Base-by-base conservation (phyloP, 768 basidiomycete genomes). In the Leccinum subgranulosum region DNA sequence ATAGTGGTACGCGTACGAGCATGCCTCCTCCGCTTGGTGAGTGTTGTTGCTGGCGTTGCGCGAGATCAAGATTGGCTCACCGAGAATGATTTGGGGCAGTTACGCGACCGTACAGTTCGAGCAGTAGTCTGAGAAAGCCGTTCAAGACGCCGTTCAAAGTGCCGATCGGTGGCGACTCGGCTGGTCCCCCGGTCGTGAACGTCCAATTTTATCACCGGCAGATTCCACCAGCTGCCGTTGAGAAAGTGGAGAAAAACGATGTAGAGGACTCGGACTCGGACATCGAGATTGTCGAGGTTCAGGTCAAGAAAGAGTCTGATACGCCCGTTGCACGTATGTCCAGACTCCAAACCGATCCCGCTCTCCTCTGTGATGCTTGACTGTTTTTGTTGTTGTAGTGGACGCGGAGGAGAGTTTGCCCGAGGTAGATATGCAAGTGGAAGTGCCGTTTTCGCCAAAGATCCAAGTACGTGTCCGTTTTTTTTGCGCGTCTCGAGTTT, bases 111-210 rank as follows among this genome's bases (percentile, higher is more conserved):
- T 73, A 79, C 63, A 66, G 61, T 49, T 83, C 81, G 8, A 74
- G 69, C 0, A 64, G 61, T 25, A 63, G 62, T 53, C 62, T 84
- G 51, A 75, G 64, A 45, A 85, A 82, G 64, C 85, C 84, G 3
- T 87, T 84, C 70, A 84, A 77, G 63, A 72, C 73, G 1, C 79
- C 78, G 1, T 74, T 73, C 63, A 76, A 72, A 51, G 66, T 64
- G 0, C 66, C 71, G 0, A 66, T 83, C 48, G 74, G 66, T 80
- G 79, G 64, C 79, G 75, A 62, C 31, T 31, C 31, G 65, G 66
- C 1, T 74, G 71, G 64, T 45, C 57, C 51, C 1, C 56, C 58
- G 7, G 28, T 14, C 7, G 43, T 63, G 6, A 64, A 60, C 17
- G 25, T 27, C 29, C 50, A 36, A 11, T 5, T 41, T 19, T 33